Conservation (phyloP, 805 yeast genomes). For the Saturnispora hagleri region DNA sequence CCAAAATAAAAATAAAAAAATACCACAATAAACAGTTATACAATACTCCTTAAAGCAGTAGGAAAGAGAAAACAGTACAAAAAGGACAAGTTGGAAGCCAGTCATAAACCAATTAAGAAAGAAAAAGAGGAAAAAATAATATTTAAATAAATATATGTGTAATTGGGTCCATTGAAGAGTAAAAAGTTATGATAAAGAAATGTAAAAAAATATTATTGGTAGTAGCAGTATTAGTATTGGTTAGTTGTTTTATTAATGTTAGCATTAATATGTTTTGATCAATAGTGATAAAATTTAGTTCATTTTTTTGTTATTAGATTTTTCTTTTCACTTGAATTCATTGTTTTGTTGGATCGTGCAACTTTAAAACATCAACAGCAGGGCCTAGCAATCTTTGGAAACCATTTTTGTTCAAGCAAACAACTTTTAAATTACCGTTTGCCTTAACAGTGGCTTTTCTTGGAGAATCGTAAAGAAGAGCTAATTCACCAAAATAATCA, state of each 20-base stretch:
- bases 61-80: not conserved
- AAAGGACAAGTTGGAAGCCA: not conserved
- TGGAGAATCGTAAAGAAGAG: conserved; percentile 82
- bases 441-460: conserved; percentile 92
- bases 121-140: not conserved
- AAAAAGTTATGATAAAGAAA: not conserved
- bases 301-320: not conserved
- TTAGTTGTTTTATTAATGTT: not conserved
- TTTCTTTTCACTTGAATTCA: not conserved
- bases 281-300: not conserved
- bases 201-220: not conserved
- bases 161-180: not conserved
- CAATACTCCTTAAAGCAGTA: not conserved
- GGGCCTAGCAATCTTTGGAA: conserved; percentile 93
- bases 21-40: not conserved
- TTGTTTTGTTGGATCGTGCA: conserved; percentile 67
- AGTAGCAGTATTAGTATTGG: not conserved
- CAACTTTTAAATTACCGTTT: conserved; percentile 66
- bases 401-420: conserved; percentile 86
- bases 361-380: conserved; percentile 77
- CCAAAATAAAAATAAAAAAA: not conserved
- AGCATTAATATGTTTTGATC: not conserved
- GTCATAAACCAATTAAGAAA: not conserved
- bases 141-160: not conserved
- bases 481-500: conserved; percentile 95